Conservation (phyloP, 176 grass and related monocot genomes). For the Bothriochloa decipiens region DNA sequence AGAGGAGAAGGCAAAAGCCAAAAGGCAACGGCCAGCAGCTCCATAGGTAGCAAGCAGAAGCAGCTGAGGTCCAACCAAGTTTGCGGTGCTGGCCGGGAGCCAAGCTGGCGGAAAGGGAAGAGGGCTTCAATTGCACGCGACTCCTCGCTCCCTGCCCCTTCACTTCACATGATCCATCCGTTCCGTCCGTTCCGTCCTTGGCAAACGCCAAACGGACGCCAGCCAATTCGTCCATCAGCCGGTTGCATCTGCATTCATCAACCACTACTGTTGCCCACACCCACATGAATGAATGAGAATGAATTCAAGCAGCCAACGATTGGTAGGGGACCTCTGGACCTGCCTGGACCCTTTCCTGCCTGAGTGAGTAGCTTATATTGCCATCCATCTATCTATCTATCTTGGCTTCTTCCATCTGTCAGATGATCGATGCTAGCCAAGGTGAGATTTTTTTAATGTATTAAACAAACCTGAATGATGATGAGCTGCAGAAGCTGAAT, state of each 20-base stretch:
- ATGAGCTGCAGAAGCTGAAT: background rate
- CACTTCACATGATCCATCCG: background rate
- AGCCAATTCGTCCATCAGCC: background rate
- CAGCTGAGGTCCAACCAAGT: background rate
- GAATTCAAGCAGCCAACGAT: background rate
- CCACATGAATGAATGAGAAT: background rate
- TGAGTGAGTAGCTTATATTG: background rate
- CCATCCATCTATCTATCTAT: background rate
- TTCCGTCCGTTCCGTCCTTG: background rate
- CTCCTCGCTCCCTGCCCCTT: background rate
- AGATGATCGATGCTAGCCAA: background rate
- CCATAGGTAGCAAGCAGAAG: background rate
- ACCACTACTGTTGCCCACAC: background rate
- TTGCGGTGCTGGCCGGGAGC: background rate
- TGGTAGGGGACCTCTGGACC: background rate
- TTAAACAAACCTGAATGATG: background rate
- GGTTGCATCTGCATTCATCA: background rate
- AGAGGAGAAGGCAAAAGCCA: background rate
- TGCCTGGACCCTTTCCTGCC: background rate
- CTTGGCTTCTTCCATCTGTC: background rate
- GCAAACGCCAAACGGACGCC: background rate
- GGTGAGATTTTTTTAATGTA: background rate
- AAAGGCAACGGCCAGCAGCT: background rate
- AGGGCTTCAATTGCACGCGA: constrained; percentile 7
- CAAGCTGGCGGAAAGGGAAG: background rate